Evolutionary conservation across 2,329 filamentous ascomycete species (phyloP), one percentile per base, ranked within the genome.

Genomic region (Penicillium sp.): DNA sequence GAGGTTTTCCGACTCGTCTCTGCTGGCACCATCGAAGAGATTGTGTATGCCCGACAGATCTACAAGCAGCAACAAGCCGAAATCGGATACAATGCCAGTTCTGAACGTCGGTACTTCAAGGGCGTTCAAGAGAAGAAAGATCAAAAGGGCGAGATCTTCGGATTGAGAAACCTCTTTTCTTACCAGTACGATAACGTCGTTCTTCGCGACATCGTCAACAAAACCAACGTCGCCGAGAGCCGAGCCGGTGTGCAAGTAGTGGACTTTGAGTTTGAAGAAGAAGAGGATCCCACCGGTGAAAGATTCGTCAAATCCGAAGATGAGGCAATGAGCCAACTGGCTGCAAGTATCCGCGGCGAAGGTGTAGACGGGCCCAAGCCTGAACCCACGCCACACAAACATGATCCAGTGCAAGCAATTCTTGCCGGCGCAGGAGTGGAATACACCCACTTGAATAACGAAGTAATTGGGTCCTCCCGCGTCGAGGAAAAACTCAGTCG

Each of bases 41-140:
- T 96, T 46, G 89, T 97, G 6, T 98, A 98, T 62, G 93, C 92
- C 0, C 81, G 93, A 6, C 93, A 98, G 63, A 93, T 98, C 33
- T 98, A 98, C 78, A 98, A 98, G 69, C 93, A 98, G 66, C 93
- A 98, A 64, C 93, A 97, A 72, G 92, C 93, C 24, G 97, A 96
- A 63, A 97, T 98, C 50, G 93, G 89, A 0, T 97, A 98, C 70
- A 95, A 86, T 29, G 93, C 93, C 0, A 95, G 89, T 0, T 87
- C 85, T 4, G 93, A 98, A 69, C 84, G 93, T 3, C 83, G 93
- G 1, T 98, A 98, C 69, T 98, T 98, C 75, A 90, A 87, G 58
- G 93, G 93, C 35, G 89, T 97, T 0, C 92, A 96, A 70, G 86
- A 95, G 54, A 82, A 89, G 57, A 82, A 82, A 23, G 81, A 82